Evolutionary conservation across 495 filamentous ascomycete species (phyloP), one percentile per base, ranked within the genome.

Genomic region (Neurospora sp.): DNA sequence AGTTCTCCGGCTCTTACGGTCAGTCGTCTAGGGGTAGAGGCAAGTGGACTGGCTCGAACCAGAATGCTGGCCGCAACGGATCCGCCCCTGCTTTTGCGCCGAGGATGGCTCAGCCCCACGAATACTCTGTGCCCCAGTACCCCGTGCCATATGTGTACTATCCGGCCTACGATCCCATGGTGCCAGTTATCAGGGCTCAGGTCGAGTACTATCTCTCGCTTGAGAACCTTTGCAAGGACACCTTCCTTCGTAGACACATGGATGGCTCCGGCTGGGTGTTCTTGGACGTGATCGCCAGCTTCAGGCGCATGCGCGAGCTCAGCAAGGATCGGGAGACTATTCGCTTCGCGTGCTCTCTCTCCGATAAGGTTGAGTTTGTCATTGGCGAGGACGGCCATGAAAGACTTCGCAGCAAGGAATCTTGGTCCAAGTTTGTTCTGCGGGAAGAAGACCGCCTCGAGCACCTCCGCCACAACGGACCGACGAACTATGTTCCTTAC

Each of bases 151-250:
- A 75, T 39, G 66, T 75, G 42, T 74, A 73, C 28, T 48, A 70
- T 31, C 72, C 71, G 9, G 34, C 71, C 36, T 76, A 70, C 62
- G 80, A 82, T 39, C 40, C 73, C 3, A 37, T 79, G 38, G 45
- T 79, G n/a, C 45, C 70, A 5, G 72, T 80, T 7, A 72, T 79
- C 66, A 78, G 69, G 70, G 85, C 89, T 78, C 94, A 98, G 81
- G 83, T 98, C 82, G 92, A 96, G 77, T 98, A 98, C 83, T 99
- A 98, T 81, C 96, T 99, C 83, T 98, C 94, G 0, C 87, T 97
- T 10, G 94, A 98, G 76, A 98, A 98, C 80, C 88, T 98, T 72
- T 95, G 93, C 88, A 98, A 97, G 82, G 96, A 99, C 77, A 87
- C 91, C 76, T 98, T 89, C 82, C 87, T 99, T 38, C 90, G 96